Evolutionary conservation across 2,329 filamentous ascomycete species (phyloP), one percentile per base, ranked within the genome.

Genomic region (Mollisiaceae sp.): DNA sequence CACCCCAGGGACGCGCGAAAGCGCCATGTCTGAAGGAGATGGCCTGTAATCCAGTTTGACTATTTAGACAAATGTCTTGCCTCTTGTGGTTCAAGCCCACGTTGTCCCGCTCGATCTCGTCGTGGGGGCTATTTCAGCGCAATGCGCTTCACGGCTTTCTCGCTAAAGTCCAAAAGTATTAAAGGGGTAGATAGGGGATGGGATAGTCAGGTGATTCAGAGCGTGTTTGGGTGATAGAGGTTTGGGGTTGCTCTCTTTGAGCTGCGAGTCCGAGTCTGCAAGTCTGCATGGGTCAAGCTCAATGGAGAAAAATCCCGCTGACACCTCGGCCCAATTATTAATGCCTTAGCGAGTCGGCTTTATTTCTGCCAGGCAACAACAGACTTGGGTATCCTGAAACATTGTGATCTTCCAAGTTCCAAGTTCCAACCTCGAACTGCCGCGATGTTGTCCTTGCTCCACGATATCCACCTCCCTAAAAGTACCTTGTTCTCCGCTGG

Each of bases 1-100:
- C 70, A 87, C 84, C 36, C 90, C 90, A 4, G 88, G 86, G 60
- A 94, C 84, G 74, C 85, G 85, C 75, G 91, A 89, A 70, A 93
- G 79, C 8, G 83, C 80, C 86, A 89, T 89, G 38, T 73, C 70
- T 18, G 60, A 62, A 15, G 64, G 65, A 38, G 67, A 45, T 12
- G 69, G 69, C 43, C 61, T 66, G 67, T 69, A 74, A 71, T 70
- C 70, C 69, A 70, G 67, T 14, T 63, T 73, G 56, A 24, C 47
- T 65, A 18, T 14, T 41, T 38, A 27, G 32, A 57, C 18, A 8
- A 22, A 15, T 35, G 12, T 61, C 57, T 50, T 43, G 62, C 35
- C 22, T 32, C 35, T 62, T 27, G 47, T 39, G n/a, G 15, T 36
- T 56, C 56, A 39, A 36, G 45, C 45, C n/a, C 9, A 12, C 1